Conservation (phyloP, 202 grass and related monocot species). For the Carex arenaria region DNA sequence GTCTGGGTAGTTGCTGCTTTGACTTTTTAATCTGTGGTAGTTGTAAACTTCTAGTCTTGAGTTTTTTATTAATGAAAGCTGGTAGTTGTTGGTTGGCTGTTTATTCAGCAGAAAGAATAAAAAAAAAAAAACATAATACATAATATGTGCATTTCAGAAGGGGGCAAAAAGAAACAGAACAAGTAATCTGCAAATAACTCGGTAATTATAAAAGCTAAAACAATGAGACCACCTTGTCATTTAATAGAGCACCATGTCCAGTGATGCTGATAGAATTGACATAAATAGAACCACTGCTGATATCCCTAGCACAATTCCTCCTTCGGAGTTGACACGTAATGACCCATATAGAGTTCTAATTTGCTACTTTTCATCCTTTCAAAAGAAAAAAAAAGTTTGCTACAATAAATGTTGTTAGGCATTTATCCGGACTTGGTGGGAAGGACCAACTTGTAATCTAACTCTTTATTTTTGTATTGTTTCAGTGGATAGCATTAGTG, state of each 20-base stretch:
- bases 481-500: constrained; percentile 86
- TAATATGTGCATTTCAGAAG: neutral
- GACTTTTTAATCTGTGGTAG: neutral
- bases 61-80: neutral
- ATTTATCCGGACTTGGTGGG: constrained; percentile 1
- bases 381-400: neutral
- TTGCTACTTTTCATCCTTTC: neutral
- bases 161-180: neutral
- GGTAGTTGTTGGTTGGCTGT: neutral
- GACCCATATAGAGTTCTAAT: neutral
- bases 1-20: neutral
- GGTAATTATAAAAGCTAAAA: neutral
- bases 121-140: neutral
- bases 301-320: neutral
- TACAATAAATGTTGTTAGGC: neutral
- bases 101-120: neutral
- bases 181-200: neutral
- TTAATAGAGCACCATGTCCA: neutral
- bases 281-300: neutral
- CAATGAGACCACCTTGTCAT: neutral
- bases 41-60: neutral
- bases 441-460: neutral
- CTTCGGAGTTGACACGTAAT: neutral
- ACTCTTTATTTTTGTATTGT: constrained; percentile 30
- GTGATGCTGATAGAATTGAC: neutral